Percentiles rank a stretch among this genome's conserved stretches.
These are phyloP conservation scores for Magnaporthiopsis poae DNA, from an alignment of 2,329 filamentous ascomycete species.

Conservation along the genomic window DNA sequence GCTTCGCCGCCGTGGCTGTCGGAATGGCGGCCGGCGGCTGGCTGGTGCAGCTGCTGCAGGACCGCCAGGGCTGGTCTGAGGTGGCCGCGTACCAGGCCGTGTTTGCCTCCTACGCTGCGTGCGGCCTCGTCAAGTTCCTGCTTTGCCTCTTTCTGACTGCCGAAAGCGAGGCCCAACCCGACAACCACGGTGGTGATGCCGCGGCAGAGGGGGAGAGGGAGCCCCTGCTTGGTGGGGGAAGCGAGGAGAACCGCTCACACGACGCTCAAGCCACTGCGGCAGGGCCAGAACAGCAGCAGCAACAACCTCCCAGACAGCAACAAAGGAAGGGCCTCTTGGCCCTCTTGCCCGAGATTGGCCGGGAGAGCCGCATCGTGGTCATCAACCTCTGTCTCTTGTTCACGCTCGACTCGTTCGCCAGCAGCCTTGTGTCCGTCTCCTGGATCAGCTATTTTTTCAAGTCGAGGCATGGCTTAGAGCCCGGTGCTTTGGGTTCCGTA, in stretches of 20 bases:
- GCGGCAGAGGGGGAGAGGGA: not conserved
- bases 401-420: slow-evolving; percentile 58
- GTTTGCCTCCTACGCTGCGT: slow-evolving; percentile 46
- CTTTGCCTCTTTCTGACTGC: slow-evolving; percentile 38
- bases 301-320: not conserved
- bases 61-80: slow-evolving; percentile 30
- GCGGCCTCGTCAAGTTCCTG: slow-evolving; percentile 48
- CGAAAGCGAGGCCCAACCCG: slow-evolving; percentile 21
- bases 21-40: slow-evolving; percentile 52
- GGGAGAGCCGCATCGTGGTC: slow-evolving; percentile 43
- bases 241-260: not conserved
- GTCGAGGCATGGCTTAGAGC: slow-evolving; percentile 35
- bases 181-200: not conserved
- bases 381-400: slow-evolving; percentile 58
- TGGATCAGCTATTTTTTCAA: slow-evolving; percentile 50
- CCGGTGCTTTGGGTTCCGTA: slow-evolving; percentile 41
- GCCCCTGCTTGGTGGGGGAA: slow-evolving; percentile 9
- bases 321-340: slow-evolving; percentile 9
- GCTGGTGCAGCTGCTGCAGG: slow-evolving; percentile 41
- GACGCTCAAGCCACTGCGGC: not conserved
- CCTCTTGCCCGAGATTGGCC: slow-evolving; percentile 49
- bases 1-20: slow-evolving; percentile 49
- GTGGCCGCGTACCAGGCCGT: slow-evolving; percentile 42
- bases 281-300: not conserved
- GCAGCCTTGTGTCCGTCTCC: slow-evolving; percentile 56